A percentile compares a stretch with the other conserved stretches of the same genome.
Evolutionary conservation across 108 stramenopile species (phyloP).

Genomic region (Cyclotella choctawhatcheeana): DNA sequence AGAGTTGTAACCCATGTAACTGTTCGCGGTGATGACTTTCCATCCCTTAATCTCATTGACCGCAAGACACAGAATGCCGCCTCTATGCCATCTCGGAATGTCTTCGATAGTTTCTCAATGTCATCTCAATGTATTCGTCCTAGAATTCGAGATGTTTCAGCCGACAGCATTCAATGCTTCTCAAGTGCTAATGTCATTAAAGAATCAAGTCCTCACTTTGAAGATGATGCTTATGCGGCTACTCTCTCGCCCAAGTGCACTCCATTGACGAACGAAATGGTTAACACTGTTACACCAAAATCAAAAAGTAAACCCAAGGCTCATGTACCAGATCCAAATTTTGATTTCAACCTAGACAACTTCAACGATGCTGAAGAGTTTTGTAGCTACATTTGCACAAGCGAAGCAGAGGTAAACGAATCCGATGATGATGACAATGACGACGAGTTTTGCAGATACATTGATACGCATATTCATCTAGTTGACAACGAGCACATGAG

Average conservation of each 20-base stretch:
- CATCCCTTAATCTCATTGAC: not conserved
- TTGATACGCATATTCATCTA: constrained; percentile 10
- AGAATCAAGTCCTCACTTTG: not conserved
- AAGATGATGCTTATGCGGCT: not conserved
- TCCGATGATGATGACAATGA: not conserved
- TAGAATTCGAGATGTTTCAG: too few species aligned
- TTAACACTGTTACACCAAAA: not conserved
- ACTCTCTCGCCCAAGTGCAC: not conserved
- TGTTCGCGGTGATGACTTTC: not conserved
- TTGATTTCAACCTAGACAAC: not conserved
- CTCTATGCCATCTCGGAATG: not conserved
- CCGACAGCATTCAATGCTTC: too few species aligned
- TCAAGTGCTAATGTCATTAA: too few species aligned
- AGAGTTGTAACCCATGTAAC: not conserved
- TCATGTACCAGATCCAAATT: not conserved
- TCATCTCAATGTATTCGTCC: too few species aligned
- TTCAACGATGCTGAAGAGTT: too few species aligned
- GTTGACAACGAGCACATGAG: too few species aligned
- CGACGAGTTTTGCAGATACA: constrained; percentile 5
- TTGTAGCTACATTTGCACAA: too few species aligned
- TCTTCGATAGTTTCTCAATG: not conserved
- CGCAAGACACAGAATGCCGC: not conserved
- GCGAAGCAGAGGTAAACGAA: not conserved
- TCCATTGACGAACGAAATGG: not conserved
- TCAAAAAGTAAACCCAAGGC: not conserved